Conservation (phyloP, 2,329 filamentous ascomycete species). For the Aquanectria penicillioides region DNA sequence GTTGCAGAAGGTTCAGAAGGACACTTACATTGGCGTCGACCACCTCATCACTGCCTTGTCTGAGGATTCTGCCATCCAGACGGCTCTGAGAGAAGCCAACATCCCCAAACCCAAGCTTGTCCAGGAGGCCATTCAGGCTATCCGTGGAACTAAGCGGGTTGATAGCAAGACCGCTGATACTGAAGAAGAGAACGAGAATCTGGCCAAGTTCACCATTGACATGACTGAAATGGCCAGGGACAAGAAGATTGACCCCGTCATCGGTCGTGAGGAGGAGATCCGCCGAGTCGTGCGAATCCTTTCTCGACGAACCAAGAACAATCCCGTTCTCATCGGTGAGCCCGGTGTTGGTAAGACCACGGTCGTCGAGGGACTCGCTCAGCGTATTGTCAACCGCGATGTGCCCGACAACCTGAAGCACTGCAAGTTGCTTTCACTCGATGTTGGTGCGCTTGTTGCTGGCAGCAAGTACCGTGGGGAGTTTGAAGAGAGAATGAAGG, state of each 20-base stretch:
- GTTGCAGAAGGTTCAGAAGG: constrained; percentile 96
- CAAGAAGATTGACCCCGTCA: constrained; percentile 97
- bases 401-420: constrained; percentile 94
- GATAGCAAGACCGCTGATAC: constrained; percentile 96
- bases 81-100: constrained; percentile 83
- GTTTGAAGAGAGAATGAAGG: constrained; percentile 99
- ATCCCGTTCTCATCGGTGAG: constrained; percentile 96
- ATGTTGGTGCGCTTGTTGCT: constrained; percentile 93
- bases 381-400: constrained; percentile 95
- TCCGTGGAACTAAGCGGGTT: constrained; percentile 91
- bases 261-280: constrained; percentile 96
- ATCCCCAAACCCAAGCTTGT: constrained; percentile 91
- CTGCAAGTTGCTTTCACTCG: constrained; percentile 93
- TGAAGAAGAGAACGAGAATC: constrained; percentile 91
- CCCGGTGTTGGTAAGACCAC: constrained; percentile 99
- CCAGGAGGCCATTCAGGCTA: constrained; percentile 88
- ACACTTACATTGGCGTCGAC: constrained; percentile 93
- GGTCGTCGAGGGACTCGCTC: constrained; percentile 93
- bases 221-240: constrained; percentile 97
- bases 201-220: constrained; percentile 98
- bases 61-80: constrained; percentile 81
- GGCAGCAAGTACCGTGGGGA: constrained; percentile 99
- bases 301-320: constrained; percentile 96
- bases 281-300: constrained; percentile 90
- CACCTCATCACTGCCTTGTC: constrained; percentile 88